Conservation (phyloP, 148 eudicot species). For the Dianthus caryophyllus region DNA sequence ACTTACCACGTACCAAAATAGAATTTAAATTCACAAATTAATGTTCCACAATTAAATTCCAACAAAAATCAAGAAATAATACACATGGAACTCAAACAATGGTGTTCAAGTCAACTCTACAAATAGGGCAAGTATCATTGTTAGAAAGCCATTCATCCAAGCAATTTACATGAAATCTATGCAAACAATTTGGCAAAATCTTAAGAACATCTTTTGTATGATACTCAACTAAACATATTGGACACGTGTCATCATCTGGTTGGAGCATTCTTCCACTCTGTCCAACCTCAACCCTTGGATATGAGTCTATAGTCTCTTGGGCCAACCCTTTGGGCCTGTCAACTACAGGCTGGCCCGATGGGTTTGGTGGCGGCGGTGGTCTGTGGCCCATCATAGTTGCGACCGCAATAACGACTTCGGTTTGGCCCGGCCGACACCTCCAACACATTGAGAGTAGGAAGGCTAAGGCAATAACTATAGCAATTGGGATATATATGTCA, state of each 20-base stretch:
- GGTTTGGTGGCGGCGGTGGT: no score
- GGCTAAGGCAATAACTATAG: no score
- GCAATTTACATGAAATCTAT: slow-evolving; percentile 25
- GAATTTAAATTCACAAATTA: no score
- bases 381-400: no score
- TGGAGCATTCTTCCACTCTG: slow-evolving; percentile 1
- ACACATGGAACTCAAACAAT: background rate
- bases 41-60: no score
- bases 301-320: slow-evolving; percentile 20
- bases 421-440: no score
- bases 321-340: slow-evolving; percentile 17
- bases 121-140: slow-evolving; percentile 19
- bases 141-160: slow-evolving; percentile 18
- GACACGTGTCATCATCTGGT: slow-evolving; percentile 25
- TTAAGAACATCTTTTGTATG: slow-evolving; percentile 3
- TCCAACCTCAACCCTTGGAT: slow-evolving; percentile 24
- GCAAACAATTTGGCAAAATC: slow-evolving; percentile 29
- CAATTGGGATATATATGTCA: no score
- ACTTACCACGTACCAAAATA: no score
- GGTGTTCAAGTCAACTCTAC: background rate
- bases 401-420: no score
- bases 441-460: no score
- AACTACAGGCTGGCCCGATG: no score
- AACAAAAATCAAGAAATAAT: background rate
- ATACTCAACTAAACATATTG: slow-evolving; percentile 27